Percentiles rank a stretch among this genome's conserved stretches.
Conservation (phyloP, 805 yeast genomes). For the Cyberlindnera maritima region DNA sequence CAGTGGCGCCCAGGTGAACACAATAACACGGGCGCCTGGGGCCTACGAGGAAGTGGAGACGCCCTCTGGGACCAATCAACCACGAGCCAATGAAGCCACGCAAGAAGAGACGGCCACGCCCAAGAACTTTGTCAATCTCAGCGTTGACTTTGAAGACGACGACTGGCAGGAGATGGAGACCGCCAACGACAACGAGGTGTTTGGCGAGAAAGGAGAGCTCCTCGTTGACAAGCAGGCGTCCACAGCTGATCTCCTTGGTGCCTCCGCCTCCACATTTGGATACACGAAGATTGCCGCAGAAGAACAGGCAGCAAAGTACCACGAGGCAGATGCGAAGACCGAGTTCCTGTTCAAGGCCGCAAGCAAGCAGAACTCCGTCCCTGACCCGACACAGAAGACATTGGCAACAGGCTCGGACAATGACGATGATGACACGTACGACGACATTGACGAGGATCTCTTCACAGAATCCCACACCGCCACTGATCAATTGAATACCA, state of each 20-base stretch:
- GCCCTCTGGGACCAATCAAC: not conserved
- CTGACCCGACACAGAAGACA: not conserved
- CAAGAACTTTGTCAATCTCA: slow-evolving; percentile 4
- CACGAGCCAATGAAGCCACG: not conserved
- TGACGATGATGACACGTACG: slow-evolving; percentile 27
- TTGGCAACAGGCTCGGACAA: not conserved
- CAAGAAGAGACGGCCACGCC: not conserved
- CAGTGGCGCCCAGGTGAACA: slow-evolving; percentile 15
- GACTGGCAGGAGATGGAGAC: slow-evolving; percentile 89
- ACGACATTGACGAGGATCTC: slow-evolving; percentile 37
- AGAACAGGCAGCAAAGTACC: slow-evolving; percentile 76
- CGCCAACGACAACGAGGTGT: slow-evolving; percentile 71
- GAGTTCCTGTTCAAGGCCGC: slow-evolving; percentile 47
- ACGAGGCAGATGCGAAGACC: slow-evolving; percentile 50
- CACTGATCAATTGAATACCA: slow-evolving; percentile 68
- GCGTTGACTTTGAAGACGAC: slow-evolving; percentile 33
- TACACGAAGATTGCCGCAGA: slow-evolving; percentile 89
- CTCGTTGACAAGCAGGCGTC: slow-evolving; percentile 32
- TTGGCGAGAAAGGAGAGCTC: slow-evolving; percentile 74
- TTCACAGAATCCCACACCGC: slow-evolving; percentile 39
- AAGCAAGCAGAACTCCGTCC: not conserved
- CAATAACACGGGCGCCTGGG: slow-evolving; percentile 1
- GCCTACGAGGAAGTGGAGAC: not conserved
- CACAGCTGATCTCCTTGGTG: not conserved
- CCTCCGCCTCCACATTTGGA: slow-evolving; percentile 37